These are phyloP conservation scores for Ammopiptanthus mongolicus DNA, from an alignment of 306 rosid genomes.

Conservation along the genomic window DNA sequence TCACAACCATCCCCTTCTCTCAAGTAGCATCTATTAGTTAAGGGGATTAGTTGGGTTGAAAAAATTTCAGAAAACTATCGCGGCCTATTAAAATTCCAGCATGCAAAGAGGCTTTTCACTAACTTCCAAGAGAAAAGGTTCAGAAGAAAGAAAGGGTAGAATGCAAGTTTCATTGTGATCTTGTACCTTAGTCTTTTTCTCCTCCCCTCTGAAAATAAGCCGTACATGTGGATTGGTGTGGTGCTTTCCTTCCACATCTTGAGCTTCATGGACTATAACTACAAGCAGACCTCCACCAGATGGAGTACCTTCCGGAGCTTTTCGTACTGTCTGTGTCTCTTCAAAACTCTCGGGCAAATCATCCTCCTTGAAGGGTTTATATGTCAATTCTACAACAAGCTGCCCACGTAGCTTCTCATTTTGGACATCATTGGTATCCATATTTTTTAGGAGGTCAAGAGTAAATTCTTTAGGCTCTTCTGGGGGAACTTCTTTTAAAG, in stretches of 20 bases:
- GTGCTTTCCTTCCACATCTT: slow-evolving; percentile 93
- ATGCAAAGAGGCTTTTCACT: neutral
- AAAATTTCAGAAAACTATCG: neutral
- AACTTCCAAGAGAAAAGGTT: neutral
- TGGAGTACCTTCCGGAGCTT: slow-evolving; percentile 85
- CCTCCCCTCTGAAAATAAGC: slow-evolving; percentile 78
- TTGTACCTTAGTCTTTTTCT: slow-evolving; percentile 79
- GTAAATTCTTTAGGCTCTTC: slow-evolving; percentile 59
- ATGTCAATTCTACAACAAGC: slow-evolving; percentile 64
- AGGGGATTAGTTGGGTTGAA: neutral
- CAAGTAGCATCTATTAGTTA: neutral
- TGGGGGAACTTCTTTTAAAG: slow-evolving; percentile 58
- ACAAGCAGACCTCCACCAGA: slow-evolving; percentile 73
- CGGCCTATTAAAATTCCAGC: neutral
- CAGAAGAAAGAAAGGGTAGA: neutral
- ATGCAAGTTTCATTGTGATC: neutral
- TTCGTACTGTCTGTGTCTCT: slow-evolving; percentile 35
- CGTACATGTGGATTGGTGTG: slow-evolving; percentile 81
- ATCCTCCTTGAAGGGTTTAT: slow-evolving; percentile 75
- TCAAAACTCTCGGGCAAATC: slow-evolving; percentile 53
- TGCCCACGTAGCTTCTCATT: slow-evolving; percentile 81
- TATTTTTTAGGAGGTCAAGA: slow-evolving; percentile 69
- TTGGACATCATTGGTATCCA: slow-evolving; percentile 55
- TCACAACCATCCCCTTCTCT: neutral
- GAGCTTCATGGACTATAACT: slow-evolving; percentile 76